A percentile compares a stretch with the other conserved stretches of the same genome.
Conservation (phyloP, 108 stramenopile genomes). For the Pseudonitzschia pungens region DNA sequence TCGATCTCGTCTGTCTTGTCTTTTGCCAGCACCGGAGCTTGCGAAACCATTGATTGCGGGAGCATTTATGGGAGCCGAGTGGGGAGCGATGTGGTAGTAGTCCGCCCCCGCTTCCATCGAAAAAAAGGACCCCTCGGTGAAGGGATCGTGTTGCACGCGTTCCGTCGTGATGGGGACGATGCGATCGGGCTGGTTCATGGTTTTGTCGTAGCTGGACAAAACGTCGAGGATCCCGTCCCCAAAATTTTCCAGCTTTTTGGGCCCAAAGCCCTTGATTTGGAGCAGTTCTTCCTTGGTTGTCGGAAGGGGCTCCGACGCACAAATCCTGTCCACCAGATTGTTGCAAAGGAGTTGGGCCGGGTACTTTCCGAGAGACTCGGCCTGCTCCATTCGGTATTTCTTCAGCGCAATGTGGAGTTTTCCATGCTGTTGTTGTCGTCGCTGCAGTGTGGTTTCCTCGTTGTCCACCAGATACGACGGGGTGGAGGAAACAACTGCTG, state of each 20-base stretch:
- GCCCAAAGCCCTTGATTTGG: not conserved
- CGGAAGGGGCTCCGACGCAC: not conserved
- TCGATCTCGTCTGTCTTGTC: not conserved
- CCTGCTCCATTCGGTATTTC: not conserved
- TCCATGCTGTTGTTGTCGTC: not conserved
- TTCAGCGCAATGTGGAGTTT: not conserved
- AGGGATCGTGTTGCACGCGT: not conserved
- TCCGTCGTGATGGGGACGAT: not conserved
- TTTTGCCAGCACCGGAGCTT: not conserved
- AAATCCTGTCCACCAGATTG: conserved; percentile 2
- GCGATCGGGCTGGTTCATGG: not conserved
- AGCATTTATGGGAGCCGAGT: not conserved
- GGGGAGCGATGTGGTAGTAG: not conserved
- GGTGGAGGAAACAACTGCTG: no score
- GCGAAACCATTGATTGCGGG: not conserved
- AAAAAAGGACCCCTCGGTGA: not conserved
- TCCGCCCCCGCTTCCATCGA: not conserved
- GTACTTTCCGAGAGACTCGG: not conserved
- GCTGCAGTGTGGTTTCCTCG: not conserved
- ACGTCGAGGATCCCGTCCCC: conserved; percentile 3
- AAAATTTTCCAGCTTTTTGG: conserved; percentile 9
- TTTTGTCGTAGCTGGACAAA: not conserved
- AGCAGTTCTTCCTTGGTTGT: conserved; percentile 4
- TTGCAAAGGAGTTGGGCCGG: not conserved
- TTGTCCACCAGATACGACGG: no score